Evolutionary conservation across 148 eudicot species (phyloP).

Genomic region (Tetragonia tetragonoides): DNA sequence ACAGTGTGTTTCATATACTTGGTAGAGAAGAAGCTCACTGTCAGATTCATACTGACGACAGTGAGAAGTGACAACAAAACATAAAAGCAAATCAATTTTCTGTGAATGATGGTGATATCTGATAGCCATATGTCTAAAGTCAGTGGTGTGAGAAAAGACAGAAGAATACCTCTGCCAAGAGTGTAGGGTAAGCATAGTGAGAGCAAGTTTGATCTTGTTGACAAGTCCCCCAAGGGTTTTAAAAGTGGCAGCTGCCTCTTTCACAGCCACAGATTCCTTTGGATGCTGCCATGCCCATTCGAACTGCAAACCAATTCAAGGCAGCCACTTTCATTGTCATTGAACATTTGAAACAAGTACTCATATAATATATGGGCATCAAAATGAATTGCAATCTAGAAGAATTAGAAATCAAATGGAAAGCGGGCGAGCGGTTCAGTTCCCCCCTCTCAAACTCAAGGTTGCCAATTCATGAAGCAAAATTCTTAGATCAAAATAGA

Average conservation of each 20-base stretch:
- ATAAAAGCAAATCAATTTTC: too few relatives aligned
- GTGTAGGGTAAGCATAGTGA: slow-evolving; percentile 83
- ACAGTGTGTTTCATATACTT: slow-evolving; percentile 59
- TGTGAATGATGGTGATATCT: too few relatives aligned
- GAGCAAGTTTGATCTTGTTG: slow-evolving; percentile 78
- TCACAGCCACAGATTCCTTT: slow-evolving; percentile 64
- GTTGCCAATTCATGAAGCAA: neutral
- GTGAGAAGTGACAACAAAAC: neutral
- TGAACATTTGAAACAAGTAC: too few relatives aligned
- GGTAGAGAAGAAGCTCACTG: slow-evolving; percentile 78
- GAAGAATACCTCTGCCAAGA: slow-evolving; percentile 67
- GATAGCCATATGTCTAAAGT: neutral
- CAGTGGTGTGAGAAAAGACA: neutral
- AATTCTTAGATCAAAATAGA: neutral
- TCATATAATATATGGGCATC: too few relatives aligned
- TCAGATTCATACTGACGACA: slow-evolving; percentile 59
- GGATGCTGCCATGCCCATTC: slow-evolving; percentile 99
- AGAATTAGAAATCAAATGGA: too few relatives aligned
- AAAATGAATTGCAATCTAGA: too few relatives aligned
- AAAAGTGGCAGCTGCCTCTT: slow-evolving; percentile 61
- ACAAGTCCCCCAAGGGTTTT: slow-evolving; percentile 75
- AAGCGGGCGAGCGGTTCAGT: too few relatives aligned
- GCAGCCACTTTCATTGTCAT: neutral
- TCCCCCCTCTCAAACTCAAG: neutral
- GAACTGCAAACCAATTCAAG: slow-evolving; percentile 50